Evolutionary conservation across 192 early-diverging fungal genomes (phyloP).

Genomic region (Mortierella claussenii): DNA sequence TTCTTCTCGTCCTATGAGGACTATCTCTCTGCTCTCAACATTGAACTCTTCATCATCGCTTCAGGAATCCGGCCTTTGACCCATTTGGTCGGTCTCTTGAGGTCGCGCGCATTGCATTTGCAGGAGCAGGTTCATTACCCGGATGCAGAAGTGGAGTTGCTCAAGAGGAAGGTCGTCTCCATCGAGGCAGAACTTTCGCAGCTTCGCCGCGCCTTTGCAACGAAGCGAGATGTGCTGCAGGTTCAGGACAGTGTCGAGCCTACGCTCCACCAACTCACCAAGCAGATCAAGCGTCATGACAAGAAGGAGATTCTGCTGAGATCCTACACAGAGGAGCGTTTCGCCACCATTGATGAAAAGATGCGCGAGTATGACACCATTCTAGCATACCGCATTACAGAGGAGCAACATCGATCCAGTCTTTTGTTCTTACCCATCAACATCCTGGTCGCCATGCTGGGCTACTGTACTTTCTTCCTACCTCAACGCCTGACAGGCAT

Average conservation of each 20-base stretch:
- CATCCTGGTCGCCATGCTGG: constrained; percentile 54
- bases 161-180: constrained; percentile 58
- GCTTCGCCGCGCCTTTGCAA: constrained; percentile 63
- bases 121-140: constrained; percentile 65
- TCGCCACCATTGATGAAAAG: constrained; percentile 60
- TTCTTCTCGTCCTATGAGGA: constrained; percentile 64
- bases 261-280: constrained; percentile 62
- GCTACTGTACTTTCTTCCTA: constrained; percentile 57
- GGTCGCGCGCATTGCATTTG: constrained; percentile 60
- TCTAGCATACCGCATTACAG: constrained; percentile 61
- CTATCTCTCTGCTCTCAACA: constrained; percentile 67
- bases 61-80: constrained; percentile 63
- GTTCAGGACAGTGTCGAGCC: constrained; percentile 62
- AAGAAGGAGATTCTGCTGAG: constrained; percentile 64
- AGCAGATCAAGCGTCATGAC: constrained; percentile 63
- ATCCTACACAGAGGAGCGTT: constrained; percentile 63
- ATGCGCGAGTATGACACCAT: constrained; percentile 65
- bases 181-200: constrained; percentile 61
- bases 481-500: constrained; percentile 38
- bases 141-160: constrained; percentile 56
- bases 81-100: constrained; percentile 60
- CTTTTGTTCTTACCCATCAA: constrained; percentile 65
- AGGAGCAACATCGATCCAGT: constrained; percentile 58
- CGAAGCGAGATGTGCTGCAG: constrained; percentile 64
- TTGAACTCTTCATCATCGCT: constrained; percentile 66